phyloP scores from a whole-genome alignment of 352 stramenopile species.

The Globisporangium megalacanthum region DNA sequence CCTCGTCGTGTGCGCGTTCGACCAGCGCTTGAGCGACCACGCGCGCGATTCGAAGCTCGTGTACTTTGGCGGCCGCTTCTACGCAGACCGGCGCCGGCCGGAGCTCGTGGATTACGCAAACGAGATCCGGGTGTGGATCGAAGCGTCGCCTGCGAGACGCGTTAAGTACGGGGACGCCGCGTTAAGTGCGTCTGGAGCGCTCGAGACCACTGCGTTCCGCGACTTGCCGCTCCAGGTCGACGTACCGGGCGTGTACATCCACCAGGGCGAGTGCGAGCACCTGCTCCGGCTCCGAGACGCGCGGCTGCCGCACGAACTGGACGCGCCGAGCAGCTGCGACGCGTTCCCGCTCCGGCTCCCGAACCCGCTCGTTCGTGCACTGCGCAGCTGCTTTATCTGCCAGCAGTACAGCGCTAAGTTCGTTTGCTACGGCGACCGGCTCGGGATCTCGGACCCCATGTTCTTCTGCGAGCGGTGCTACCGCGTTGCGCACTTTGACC shows the following conservation, averaged over 20 bases:
- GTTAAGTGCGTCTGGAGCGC: background rate
- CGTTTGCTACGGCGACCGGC: slow-evolving; percentile 69
- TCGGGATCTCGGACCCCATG: slow-evolving; percentile 64
- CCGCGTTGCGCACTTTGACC: slow-evolving; percentile 53
- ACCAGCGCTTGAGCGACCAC: slow-evolving; percentile 48
- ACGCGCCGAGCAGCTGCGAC: slow-evolving; percentile 18
- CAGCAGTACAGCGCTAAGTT: slow-evolving; percentile 74
- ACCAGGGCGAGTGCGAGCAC: slow-evolving; percentile 78
- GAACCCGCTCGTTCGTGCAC: slow-evolving; percentile 31
- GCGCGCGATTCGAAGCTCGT: slow-evolving; percentile 40
- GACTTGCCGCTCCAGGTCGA: slow-evolving; percentile 54
- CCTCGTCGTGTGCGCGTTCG: slow-evolving; percentile 55
- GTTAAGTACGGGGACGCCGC: slow-evolving; percentile 23
- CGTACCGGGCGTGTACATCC: slow-evolving; percentile 56
- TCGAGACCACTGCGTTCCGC: slow-evolving; percentile 45
- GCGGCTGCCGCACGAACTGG: slow-evolving; percentile 45
- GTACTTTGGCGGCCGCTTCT: slow-evolving; percentile 59
- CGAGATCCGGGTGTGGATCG: slow-evolving; percentile 52
- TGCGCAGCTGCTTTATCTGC: slow-evolving; percentile 73
- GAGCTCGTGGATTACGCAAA: slow-evolving; percentile 48
- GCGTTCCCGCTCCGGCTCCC: slow-evolving; percentile 62
- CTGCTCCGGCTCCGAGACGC: slow-evolving; percentile 59
- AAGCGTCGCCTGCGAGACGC: slow-evolving; percentile 23
- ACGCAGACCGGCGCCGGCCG: slow-evolving; percentile 36
- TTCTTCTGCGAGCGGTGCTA: slow-evolving; percentile 79